Evolutionary conservation across 176 grass and related monocot genomes (phyloP).

Genomic region (Saccharum spontaneum): DNA sequence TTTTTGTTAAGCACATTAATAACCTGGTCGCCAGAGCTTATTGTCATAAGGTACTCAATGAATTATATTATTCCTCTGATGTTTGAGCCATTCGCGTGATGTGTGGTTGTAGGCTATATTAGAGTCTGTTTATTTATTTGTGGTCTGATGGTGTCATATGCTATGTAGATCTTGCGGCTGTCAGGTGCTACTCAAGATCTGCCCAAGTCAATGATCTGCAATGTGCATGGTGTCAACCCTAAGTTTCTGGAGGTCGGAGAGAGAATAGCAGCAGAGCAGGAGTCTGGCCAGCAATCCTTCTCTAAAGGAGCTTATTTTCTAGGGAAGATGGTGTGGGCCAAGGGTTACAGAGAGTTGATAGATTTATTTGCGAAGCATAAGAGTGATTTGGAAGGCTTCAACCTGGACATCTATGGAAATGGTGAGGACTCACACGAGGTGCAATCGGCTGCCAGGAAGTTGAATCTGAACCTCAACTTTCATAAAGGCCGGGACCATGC

Average conservation of each 20-base stretch:
- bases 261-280: constrained; percentile 58
- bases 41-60: constrained; percentile 67
- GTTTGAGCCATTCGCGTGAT: neutral
- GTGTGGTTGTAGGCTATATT: neutral
- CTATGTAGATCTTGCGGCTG: constrained; percentile 71
- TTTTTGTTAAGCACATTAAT: constrained; percentile 94
- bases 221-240: constrained; percentile 91
- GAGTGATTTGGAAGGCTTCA: constrained; percentile 75
- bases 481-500: constrained; percentile 91
- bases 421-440: constrained; percentile 90
- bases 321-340: constrained; percentile 98
- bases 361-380: constrained; percentile 75
- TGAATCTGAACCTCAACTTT: constrained; percentile 89
- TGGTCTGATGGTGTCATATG: constrained; percentile 8
- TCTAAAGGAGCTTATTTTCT: constrained; percentile 96
- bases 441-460: constrained; percentile 62
- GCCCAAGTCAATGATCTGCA: constrained; percentile 89
- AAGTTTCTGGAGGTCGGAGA: constrained; percentile 87
- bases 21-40: constrained; percentile 76
- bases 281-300: constrained; percentile 57
- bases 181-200: constrained; percentile 93
- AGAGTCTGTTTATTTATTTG: neutral
- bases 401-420: constrained; percentile 84
- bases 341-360: constrained; percentile 91
- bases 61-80: constrained; percentile 3